Percentiles rank a stretch among this genome's conserved stretches.
Evolutionary conservation across 768 basidiomycete species (phyloP).

Genomic region (Chiua virens): DNA sequence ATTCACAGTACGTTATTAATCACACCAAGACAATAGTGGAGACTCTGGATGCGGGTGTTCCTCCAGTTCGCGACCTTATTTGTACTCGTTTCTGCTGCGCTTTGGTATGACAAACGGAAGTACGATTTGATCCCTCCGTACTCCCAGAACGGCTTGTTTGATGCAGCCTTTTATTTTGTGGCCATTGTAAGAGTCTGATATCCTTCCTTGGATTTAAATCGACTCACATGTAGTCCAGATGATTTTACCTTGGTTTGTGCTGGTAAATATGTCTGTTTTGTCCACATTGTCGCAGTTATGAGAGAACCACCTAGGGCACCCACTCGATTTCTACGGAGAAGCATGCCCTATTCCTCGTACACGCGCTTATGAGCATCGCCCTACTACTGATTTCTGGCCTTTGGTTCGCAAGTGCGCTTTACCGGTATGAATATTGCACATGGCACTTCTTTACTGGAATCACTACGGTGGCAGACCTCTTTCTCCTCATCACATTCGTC

Average conservation of each 20-base stretch:
- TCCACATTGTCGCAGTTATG: neutral
- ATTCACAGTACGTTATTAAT: neutral
- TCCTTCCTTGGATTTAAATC: too few relatives aligned
- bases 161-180: conserved; percentile 41
- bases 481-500: conserved; percentile 41
- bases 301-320: conserved; percentile 44
- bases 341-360: conserved; percentile 38
- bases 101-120: conserved; percentile 52
- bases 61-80: conserved; percentile 53
- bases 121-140: conserved; percentile 36
- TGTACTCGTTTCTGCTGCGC: conserved; percentile 41
- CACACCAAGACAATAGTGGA: conserved; percentile 33
- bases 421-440: conserved; percentile 33
- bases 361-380: conserved; percentile 38
- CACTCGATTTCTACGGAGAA: conserved; percentile 47
- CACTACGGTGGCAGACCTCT: conserved; percentile 38
- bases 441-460: conserved; percentile 50
- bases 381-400: conserved; percentile 39
- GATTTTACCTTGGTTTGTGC: conserved; percentile 47
- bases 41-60: conserved; percentile 48
- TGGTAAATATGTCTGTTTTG: conserved; percentile 33
- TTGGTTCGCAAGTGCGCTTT: conserved; percentile 43
- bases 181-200: conserved; percentile 37
- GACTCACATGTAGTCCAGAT: conserved; percentile 23
- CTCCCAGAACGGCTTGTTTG: conserved; percentile 36